Evolutionary conservation across 805 yeast species (phyloP), one percentile per base, ranked within the genome.

Genomic region (Barnettozyma californica): DNA sequence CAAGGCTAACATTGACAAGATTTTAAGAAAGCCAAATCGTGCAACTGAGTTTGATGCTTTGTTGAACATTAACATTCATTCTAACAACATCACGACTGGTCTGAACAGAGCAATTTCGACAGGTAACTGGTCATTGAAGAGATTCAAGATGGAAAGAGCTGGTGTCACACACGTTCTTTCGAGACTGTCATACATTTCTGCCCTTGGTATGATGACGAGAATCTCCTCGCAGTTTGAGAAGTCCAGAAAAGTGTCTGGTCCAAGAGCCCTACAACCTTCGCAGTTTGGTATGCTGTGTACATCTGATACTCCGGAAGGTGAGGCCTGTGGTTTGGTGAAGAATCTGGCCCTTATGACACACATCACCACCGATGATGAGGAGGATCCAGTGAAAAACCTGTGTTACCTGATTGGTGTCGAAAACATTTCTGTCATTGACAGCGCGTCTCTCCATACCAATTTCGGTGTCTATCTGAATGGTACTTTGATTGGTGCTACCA

Each of bases 231-330:
- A 94, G 68, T 94, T 94, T 62, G 99, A 94, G 67, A 94, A 94
- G 66, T 90, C 98, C 2, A 78, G 99, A 70, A 94, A 94, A 67
- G 99, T 94, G 38, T 87, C 96, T 1, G 99, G 99, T 40, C 99
- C 99, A 44, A 86, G 99, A 77, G 97, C 99, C 14, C 76, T 94
- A 56, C 99, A 94, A 68, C 99, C 99, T 10, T 94, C 99, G 2
- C 99, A 94, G 71, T 94, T 94, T 67, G 99, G 99, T 65, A 94
- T 94, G 98, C 75, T 94, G 51, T 94, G 99, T 75, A 89, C 98
- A 7, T 87, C 98, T 0, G 99, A 94, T 77, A 94, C 99, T 0
- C 99, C 99, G 1, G 99, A 94, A 77, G 99, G 99, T 76, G 99
- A 94, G 69, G 99, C 99, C 0, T 94, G 99, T 81, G 99, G 99